phyloP scores from a whole-genome alignment of 768 basidiomycete species.

The Xerocomellus dryophilus region DNA sequence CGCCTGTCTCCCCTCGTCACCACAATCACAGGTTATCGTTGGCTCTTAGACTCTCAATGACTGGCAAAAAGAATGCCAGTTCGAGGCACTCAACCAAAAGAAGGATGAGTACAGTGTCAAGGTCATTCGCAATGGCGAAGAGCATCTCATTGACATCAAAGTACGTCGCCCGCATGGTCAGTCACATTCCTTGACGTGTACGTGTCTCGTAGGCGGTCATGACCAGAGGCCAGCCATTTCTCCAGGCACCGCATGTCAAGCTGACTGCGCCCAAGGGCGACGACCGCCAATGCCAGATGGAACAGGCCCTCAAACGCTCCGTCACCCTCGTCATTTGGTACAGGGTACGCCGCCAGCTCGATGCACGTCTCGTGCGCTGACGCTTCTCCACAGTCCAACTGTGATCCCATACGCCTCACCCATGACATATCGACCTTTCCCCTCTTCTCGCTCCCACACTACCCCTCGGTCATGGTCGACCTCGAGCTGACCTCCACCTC shows the following conservation, averaged over 20 bases:
- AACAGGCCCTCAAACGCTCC: slow-evolving; percentile 45
- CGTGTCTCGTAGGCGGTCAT: slow-evolving; percentile 66
- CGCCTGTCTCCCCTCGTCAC: neutral
- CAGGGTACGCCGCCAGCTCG: slow-evolving; percentile 40
- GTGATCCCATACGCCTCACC: slow-evolving; percentile 55
- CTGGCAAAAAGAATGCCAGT: slow-evolving; percentile 98
- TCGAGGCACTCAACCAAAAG: slow-evolving; percentile 86
- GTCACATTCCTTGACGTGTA: slow-evolving; percentile 2
- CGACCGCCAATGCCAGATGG: slow-evolving; percentile 32
- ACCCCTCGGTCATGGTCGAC: slow-evolving; percentile 50
- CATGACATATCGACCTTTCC: slow-evolving; percentile 63
- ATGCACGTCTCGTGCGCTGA: slow-evolving; percentile 3
- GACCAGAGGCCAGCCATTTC: slow-evolving; percentile 35
- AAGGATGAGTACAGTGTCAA: slow-evolving; percentile 93
- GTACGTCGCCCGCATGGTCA: slow-evolving; percentile 35
- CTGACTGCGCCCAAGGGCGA: slow-evolving; percentile 15
- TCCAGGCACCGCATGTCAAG: slow-evolving; percentile 13
- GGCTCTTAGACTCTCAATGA: slow-evolving; percentile 96
- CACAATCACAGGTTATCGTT: slow-evolving; percentile 65
- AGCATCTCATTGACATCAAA: slow-evolving; percentile 77
- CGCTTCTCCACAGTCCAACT: slow-evolving; percentile 39
- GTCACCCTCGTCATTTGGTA: slow-evolving; percentile 71
- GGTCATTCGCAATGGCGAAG: slow-evolving; percentile 69
- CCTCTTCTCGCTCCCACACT: slow-evolving; percentile 55
- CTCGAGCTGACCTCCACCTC: slow-evolving; percentile 50